Percentiles rank a stretch among this genome's conserved stretches.
Evolutionary conservation across 139 green algal species (phyloP).

Genomic region (Picochlorum sp.): DNA sequence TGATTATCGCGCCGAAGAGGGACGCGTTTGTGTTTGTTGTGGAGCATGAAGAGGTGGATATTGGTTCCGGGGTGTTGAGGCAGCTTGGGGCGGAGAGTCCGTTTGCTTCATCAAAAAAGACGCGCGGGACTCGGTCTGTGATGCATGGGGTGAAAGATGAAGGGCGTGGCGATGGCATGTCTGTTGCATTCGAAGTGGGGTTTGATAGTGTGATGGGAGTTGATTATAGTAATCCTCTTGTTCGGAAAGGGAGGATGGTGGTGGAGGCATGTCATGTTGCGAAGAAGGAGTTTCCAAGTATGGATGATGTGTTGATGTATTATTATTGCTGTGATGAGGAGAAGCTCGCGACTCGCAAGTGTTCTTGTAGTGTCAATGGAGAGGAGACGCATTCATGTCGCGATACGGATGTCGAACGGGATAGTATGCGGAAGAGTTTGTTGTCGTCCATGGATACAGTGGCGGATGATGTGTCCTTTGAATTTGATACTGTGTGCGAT

Average conservation of each 20-base stretch:
- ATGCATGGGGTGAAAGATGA: too few species aligned
- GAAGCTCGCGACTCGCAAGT: neutral
- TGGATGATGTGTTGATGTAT: conserved; percentile 17
- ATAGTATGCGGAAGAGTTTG: too few species aligned
- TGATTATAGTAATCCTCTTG: conserved; percentile 49
- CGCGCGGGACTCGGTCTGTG: conserved; percentile 9
- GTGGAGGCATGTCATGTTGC: conserved; percentile 38
- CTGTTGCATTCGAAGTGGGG: conserved; percentile 37
- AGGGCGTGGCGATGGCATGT: too few species aligned
- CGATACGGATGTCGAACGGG: too few species aligned
- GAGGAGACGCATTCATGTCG: too few species aligned
- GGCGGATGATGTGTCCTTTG: too few species aligned
- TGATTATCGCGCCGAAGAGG: neutral
- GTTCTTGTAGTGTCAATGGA: too few species aligned
- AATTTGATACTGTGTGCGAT: too few species aligned
- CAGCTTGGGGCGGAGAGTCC: conserved; percentile 25
- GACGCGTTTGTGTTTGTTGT: conserved; percentile 5
- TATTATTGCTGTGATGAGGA: conserved; percentile 2
- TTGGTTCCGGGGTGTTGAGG: conserved; percentile 5
- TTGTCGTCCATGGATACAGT: too few species aligned
- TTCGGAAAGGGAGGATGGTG: conserved; percentile 45
- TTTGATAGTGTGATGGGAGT: conserved; percentile 23
- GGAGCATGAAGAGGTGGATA: neutral
- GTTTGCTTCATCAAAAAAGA: conserved; percentile 17
- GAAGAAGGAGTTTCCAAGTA: conserved; percentile 52